Percentiles rank a stretch among this genome's conserved stretches.
Evolutionary conservation across 2,329 filamentous ascomycete species (phyloP).

Genomic region (Aspergillus brasiliensis): DNA sequence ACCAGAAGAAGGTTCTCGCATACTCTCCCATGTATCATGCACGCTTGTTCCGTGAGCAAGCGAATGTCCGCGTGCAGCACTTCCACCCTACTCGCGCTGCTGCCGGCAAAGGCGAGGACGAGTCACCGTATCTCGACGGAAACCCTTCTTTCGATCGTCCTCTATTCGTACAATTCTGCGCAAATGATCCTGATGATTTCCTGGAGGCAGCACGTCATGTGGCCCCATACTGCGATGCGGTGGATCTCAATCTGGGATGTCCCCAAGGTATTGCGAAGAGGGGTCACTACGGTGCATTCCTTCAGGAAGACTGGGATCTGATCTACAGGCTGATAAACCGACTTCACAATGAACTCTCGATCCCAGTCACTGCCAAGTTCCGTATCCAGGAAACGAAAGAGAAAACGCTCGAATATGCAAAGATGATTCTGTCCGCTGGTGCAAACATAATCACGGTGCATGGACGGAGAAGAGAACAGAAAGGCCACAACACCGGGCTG

Average conservation of each 20-base stretch:
- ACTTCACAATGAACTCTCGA: constrained; percentile 73
- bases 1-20: constrained; percentile 69
- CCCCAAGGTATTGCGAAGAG: constrained; percentile 92
- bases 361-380: constrained; percentile 95
- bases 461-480: constrained; percentile 84
- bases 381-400: constrained; percentile 84
- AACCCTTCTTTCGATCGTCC: constrained; percentile 83
- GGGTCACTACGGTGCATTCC: constrained; percentile 88
- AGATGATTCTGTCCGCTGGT: constrained; percentile 81
- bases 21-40: constrained; percentile 98
- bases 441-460: constrained; percentile 94
- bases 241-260: constrained; percentile 93
- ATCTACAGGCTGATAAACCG: constrained; percentile 80
- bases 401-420: constrained; percentile 83
- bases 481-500: constrained; percentile 90
- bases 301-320: constrained; percentile 88
- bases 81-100: constrained; percentile 68
- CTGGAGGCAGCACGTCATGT: constrained; percentile 71
- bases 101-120: constrained; percentile 27
- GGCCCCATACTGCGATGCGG: constrained; percentile 86
- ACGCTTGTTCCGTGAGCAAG: constrained; percentile 76
- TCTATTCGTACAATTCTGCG: constrained; percentile 93
- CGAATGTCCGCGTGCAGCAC: constrained; percentile 74
- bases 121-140: constrained; percentile 72
- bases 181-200: constrained; percentile 52